phyloP scores from a whole-genome alignment of 257 asterid species.

The Nicotiana noctiflora region DNA sequence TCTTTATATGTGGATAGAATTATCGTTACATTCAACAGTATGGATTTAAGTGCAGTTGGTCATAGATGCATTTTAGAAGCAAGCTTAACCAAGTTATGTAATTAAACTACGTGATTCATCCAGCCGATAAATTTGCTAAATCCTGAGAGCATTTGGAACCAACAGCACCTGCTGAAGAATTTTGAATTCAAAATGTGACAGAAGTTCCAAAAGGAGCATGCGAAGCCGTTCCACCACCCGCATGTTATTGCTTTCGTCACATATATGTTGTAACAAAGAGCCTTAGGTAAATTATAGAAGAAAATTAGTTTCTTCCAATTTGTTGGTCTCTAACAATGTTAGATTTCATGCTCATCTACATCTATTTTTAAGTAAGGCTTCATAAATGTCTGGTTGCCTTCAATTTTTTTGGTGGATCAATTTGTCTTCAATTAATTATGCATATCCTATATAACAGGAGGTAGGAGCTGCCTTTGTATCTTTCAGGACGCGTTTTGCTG shows the following conservation, averaged over 20 bases:
- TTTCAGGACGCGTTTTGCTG: conserved; percentile 76
- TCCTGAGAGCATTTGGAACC: neutral
- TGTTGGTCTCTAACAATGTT: neutral
- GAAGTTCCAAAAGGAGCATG: neutral
- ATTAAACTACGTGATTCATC: neutral
- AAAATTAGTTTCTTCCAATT: neutral
- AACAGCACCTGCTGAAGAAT: neutral
- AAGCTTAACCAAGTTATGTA: neutral
- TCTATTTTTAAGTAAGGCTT: neutral
- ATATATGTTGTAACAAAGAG: conserved; percentile 1
- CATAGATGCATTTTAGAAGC: neutral
- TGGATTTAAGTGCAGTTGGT: neutral
- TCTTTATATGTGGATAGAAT: neutral
- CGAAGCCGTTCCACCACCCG: neutral
- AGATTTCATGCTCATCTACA: neutral
- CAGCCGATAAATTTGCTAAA: neutral
- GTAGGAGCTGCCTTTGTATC: conserved; percentile 95
- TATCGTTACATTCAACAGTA: neutral
- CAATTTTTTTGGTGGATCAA: neutral
- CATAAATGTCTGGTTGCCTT: neutral
- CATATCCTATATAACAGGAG: conserved; percentile 39
- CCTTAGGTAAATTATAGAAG: neutral
- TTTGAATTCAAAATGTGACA: neutral
- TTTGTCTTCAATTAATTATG: neutral
- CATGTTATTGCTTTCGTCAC: neutral